Conservation (phyloP, 257 asterid genomes). For the Solanum sejunctum region DNA sequence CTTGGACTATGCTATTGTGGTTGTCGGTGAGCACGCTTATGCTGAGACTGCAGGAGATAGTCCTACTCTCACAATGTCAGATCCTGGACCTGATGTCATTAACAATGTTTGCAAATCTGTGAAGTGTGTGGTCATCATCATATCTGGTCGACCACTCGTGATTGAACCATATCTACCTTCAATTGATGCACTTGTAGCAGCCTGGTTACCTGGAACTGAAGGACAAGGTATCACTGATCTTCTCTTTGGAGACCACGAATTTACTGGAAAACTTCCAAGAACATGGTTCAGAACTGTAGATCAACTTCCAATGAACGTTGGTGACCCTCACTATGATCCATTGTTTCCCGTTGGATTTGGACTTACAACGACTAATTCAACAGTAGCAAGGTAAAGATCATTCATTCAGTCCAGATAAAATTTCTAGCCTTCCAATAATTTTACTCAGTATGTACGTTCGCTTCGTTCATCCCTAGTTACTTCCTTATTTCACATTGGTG, state of each 20-base stretch:
- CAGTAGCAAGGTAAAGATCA: slow-evolving; percentile 34
- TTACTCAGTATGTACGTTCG: neutral
- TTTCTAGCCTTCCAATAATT: neutral
- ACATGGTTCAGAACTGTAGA: slow-evolving; percentile 77
- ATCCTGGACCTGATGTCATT: slow-evolving; percentile 64
- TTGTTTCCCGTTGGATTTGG: slow-evolving; percentile 65
- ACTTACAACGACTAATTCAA: slow-evolving; percentile 30
- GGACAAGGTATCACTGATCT: slow-evolving; percentile 79
- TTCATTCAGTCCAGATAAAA: neutral
- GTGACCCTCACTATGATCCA: slow-evolving; percentile 68
- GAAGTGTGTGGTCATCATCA: slow-evolving; percentile 49
- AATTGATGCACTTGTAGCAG: slow-evolving; percentile 71
- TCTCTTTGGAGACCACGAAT: slow-evolving; percentile 65
- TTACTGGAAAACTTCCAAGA: slow-evolving; percentile 55
- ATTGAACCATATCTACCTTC: slow-evolving; percentile 44
- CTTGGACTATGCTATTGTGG: slow-evolving; percentile 62
- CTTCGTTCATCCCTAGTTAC: neutral
- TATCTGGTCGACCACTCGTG: slow-evolving; percentile 71
- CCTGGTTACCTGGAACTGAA: slow-evolving; percentile 88
- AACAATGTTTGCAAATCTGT: slow-evolving; percentile 43
- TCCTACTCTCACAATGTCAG: slow-evolving; percentile 48
- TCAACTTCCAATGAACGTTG: slow-evolving; percentile 70
- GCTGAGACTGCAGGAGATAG: slow-evolving; percentile 74
- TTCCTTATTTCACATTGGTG: neutral
- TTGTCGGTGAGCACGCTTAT: slow-evolving; percentile 71